Evolutionary conservation across 1,284 basidiomycete genomes (phyloP).

Genomic region (Megacollybia platyphylla): DNA sequence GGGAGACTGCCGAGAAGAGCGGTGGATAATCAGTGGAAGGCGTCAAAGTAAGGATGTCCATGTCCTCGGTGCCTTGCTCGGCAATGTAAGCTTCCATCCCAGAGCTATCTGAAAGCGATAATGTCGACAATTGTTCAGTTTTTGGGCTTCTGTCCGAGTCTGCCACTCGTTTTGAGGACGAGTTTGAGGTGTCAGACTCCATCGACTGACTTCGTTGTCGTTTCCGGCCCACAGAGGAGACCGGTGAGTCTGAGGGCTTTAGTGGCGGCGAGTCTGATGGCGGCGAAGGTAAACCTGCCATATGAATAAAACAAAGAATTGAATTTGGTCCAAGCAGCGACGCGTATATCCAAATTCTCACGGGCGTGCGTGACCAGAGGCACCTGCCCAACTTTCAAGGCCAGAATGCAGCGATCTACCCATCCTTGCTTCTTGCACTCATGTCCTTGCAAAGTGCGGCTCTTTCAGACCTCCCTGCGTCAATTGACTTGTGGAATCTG

Average conservation of each 20-base stretch:
- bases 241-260: constrained; percentile 6
- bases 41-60: constrained; percentile 13
- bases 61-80: constrained; percentile 40
- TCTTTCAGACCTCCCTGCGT: too few species aligned
- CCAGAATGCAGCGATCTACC: too few species aligned
- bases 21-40: constrained; percentile 11
- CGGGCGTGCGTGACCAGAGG: too few species aligned
- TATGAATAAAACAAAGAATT: constrained; percentile 1
- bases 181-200: constrained; percentile 40
- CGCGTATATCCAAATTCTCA: too few species aligned
- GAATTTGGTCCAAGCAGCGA: too few species aligned
- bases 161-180: constrained; percentile 59
- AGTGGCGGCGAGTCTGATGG: constrained; percentile 9
- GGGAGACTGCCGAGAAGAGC: constrained; percentile 17
- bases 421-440: too few species aligned
- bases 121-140: constrained; percentile 27
- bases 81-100: constrained; percentile 67
- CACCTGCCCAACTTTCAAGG: too few species aligned
- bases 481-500: constrained; percentile 7
- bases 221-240: constrained; percentile 5
- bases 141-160: constrained; percentile 27
- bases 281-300: constrained; percentile 10
- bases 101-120: constrained; percentile 25
- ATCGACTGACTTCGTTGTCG: constrained; percentile 9
- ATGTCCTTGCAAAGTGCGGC: too few species aligned